Percentiles rank a stretch among this genome's conserved stretches.
phyloP scores from a whole-genome alignment of 495 filamentous ascomycete genomes.

The Daldinia bambusicola region DNA sequence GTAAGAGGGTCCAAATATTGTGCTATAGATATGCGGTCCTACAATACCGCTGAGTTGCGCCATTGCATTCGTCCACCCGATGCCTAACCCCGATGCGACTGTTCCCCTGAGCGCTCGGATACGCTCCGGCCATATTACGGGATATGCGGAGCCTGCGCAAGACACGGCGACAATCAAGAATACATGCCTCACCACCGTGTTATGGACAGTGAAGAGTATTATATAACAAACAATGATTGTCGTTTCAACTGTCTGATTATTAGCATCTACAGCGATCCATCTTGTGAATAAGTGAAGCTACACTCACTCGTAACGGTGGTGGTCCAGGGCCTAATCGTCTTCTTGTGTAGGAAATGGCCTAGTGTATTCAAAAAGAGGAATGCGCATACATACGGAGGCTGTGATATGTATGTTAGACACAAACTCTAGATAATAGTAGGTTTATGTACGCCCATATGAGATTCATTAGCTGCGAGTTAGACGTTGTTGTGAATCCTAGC shows the following conservation, averaged over 20 bases:
- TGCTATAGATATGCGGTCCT: constrained; percentile 56
- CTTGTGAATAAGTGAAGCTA: neutral
- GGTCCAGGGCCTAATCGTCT: constrained; percentile 54
- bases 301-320: constrained; percentile 53
- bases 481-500: constrained; percentile 54
- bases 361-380: constrained; percentile 55
- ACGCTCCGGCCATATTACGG: constrained; percentile 59
- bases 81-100: constrained; percentile 53
- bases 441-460: constrained; percentile 51
- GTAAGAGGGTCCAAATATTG: constrained; percentile 55
- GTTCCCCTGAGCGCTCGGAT: constrained; percentile 57
- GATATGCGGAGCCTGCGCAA: constrained; percentile 55
- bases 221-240: constrained; percentile 60
- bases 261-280: neutral
- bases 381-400: constrained; percentile 55
- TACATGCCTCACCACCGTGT: constrained; percentile 54
- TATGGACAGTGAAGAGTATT: constrained; percentile 54
- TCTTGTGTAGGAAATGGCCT: constrained; percentile 51
- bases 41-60: constrained; percentile 59
- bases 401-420: constrained; percentile 18
- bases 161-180: constrained; percentile 55
- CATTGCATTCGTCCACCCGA: constrained; percentile 59
- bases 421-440: neutral
- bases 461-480: constrained; percentile 57
- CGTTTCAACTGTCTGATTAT: constrained; percentile 48